These are phyloP conservation scores for Ustilago vetiveriae DNA, from an alignment of 1,284 basidiomycete species.

Conservation along the genomic window DNA sequence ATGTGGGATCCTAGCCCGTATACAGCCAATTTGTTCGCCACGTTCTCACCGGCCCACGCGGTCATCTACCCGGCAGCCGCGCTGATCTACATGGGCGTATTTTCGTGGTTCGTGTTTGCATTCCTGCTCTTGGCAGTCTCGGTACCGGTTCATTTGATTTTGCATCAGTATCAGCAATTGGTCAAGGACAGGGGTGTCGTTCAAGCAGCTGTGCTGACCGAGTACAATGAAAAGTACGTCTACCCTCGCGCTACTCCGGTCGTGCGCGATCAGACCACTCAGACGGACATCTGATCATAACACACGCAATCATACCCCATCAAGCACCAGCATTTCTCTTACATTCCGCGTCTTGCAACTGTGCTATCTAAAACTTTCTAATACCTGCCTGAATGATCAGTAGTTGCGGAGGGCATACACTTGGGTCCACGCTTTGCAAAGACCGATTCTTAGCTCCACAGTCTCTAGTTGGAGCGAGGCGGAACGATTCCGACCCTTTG, in stretches of 20 bases:
- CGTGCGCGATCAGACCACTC: slow-evolving; percentile 46
- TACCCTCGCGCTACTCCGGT: slow-evolving; percentile 47
- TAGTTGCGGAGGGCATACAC: too few species aligned
- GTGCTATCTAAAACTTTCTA: too few species aligned
- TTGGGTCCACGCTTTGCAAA: too few species aligned
- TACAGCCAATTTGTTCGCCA: slow-evolving; percentile 38
- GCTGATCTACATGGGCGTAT: slow-evolving; percentile 20
- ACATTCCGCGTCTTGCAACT: neutral
- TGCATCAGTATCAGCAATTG: slow-evolving; percentile 43
- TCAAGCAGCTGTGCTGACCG: slow-evolving; percentile 50
- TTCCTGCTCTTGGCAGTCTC: slow-evolving; percentile 28
- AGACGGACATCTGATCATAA: slow-evolving; percentile 24
- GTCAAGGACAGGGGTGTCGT: slow-evolving; percentile 50
- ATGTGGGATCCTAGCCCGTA: slow-evolving; percentile 47
- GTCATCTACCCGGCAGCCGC: slow-evolving; percentile 27
- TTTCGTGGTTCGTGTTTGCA: slow-evolving; percentile 31
- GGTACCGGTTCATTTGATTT: slow-evolving; percentile 36
- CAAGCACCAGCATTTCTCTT: slow-evolving; percentile 1
- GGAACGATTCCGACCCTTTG: slow-evolving; percentile 32
- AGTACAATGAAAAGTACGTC: slow-evolving; percentile 58
- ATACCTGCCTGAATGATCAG: too few species aligned
- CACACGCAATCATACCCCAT: slow-evolving; percentile 1
- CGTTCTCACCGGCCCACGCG: slow-evolving; percentile 41
- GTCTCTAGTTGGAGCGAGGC: neutral
- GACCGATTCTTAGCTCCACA: neutral